Base-by-base conservation (phyloP, 371 early-diverging fungal genomes). In the Mucor plumbeus region DNA sequence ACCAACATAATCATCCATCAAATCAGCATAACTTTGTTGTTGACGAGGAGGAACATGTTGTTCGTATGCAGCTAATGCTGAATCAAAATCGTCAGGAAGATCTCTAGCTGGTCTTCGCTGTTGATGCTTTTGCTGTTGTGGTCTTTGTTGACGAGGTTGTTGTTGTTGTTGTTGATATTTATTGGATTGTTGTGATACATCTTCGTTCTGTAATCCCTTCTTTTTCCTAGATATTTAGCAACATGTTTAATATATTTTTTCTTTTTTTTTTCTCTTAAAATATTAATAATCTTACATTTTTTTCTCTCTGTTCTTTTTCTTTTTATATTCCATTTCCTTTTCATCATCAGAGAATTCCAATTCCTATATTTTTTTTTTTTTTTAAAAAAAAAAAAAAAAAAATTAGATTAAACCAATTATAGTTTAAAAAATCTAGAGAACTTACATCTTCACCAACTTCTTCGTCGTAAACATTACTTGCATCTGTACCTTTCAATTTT, bases 381-480 rank as follows among this genome's bases (percentile, higher is more conserved):
- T 47, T 4, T 19, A 11, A 4, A 48, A 17, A 8, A 7, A 21
- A 48, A 26, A 19, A n/a, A 26, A 26, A 26, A 26, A 26, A 26
- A 1, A 26, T 26, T 26, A 26, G 26, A 26, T 26, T 26, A 26
- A 26, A 1, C 26, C 26, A 1, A 26, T 26, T 26, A 26, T 26
- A 26, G 26, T 1, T 26, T 26, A 26, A 26, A 26, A 26, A 26
- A 1, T 26, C 26, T 26, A 26, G 26, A 19, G 15, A 57, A 39
- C 60, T 65, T 72, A 82, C 89, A 31, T 87, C 85, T 6, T 89
- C 93, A 31, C 68, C 88, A 0, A 93, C 85, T 73, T 98, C 98
- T 81, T 98, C 98, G 71, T 98, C 99, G 72, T 85, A 92, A 33
- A 83, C 68, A 72, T 98, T 98, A 61, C 94, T 94, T 3, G 99